Base-by-base conservation (phyloP, 169 alveolate genomes). In the Plasmodium fragile region DNA sequence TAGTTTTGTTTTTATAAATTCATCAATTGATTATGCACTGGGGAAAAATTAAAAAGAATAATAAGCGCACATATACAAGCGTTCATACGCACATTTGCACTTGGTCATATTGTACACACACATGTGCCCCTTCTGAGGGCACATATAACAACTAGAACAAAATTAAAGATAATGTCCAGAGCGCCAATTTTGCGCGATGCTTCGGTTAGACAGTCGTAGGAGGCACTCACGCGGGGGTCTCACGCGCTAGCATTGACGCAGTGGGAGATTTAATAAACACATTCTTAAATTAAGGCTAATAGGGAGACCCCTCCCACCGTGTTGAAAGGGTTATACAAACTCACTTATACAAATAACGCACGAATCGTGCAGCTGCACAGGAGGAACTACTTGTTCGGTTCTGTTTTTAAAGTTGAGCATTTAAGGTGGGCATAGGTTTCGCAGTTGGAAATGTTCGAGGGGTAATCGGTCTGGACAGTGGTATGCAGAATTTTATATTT, bases 381-480 rank as follows among this genome's bases (percentile, higher is more conserved):
- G 34, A 22, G 28, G 73, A n/a, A 73, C 65, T 81, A 81, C 18
- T 78, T 77, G 30, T 53, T 53, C 11, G 81, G 65, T 7, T 78
- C 81, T 45, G 82, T 30, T 79, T 89, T 89, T 32, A 92, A 94
- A 53, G 80, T 91, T 82, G 92, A 87, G 92, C 98, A 96, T 81
- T 96, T 96, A 71, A 95, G 97, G 72, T 97, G 98, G 13, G 97
- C 98, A 41, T 92, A 87, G 16, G 98, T 97, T 59, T 93, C 98
- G 91, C 98, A 97, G 49, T 95, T 84, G 5, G 95, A 77, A 39
- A 94, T 95, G 72, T 96, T 95, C n/a, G 96, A 71, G 25, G 97
- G 92, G 77, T 94, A 97, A 93, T 97, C 98, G 53, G 97, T 96
- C 94, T 96, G 98, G 41, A 97, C 97, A n/a, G 98, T 97, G 16